Evolutionary conservation across 2,329 filamentous ascomycete genomes (phyloP).

Genomic region (Teratosphaeria gauchensis): DNA sequence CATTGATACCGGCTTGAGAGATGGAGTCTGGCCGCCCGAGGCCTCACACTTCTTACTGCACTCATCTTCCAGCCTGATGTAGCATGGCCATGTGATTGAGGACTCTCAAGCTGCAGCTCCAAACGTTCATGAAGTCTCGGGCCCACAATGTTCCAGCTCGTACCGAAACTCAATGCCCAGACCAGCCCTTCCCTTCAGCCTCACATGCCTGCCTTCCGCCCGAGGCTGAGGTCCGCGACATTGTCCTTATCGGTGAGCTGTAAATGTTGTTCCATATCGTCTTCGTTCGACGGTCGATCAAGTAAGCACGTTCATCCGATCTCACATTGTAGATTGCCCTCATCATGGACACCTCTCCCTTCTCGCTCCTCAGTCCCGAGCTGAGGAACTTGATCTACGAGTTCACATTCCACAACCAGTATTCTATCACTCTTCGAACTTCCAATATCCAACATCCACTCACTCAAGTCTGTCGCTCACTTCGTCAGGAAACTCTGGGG

Average conservation of each 20-base stretch:
- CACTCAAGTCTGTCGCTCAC: conserved; percentile 13
- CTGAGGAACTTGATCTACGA: conserved; percentile 16
- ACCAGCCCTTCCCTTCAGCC: background rate
- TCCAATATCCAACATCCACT: conserved; percentile 10
- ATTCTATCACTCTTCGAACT: conserved; percentile 11
- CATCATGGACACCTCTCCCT: conserved; percentile 7
- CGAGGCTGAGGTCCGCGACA: background rate
- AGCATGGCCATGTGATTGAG: background rate
- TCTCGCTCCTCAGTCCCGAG: conserved; percentile 9
- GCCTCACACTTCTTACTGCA: background rate
- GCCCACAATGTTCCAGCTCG: background rate
- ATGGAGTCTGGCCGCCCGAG: conserved; percentile 12
- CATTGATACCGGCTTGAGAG: conserved; percentile 18
- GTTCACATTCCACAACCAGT: conserved; percentile 11
- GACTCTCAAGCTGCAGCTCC: background rate
- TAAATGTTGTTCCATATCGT: background rate
- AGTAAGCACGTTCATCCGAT: background rate
- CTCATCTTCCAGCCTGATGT: conserved; percentile 5
- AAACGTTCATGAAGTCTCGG: background rate
- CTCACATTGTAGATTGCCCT: background rate
- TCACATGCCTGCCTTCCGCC: background rate
- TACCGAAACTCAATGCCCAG: background rate
- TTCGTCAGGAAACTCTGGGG: conserved; percentile 12
- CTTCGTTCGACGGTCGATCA: too few relatives aligned
- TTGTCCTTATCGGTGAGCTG: background rate